Conservation (phyloP, 208 protist species). For the Acanthamoeba healyi region DNA sequence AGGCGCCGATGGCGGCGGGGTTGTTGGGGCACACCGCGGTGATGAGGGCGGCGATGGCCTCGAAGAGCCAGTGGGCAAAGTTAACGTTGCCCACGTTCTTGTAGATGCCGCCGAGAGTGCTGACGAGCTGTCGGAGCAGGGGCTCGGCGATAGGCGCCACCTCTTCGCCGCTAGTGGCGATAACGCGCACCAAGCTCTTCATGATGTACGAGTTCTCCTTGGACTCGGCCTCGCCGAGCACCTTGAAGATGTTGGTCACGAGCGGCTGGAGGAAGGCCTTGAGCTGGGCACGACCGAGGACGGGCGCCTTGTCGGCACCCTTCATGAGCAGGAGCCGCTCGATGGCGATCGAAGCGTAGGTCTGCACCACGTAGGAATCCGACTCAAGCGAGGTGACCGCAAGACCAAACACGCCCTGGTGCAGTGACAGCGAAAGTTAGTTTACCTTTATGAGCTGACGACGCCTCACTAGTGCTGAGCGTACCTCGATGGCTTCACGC, state of each 20-base stretch:
- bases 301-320: conserved; percentile 78
- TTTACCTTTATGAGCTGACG: too few relatives aligned
- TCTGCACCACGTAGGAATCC: conserved; percentile 92
- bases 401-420: conserved; percentile 86
- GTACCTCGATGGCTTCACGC: conserved; percentile 71
- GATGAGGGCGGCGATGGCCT: conserved; percentile 95
- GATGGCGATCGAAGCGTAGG: conserved; percentile 95
- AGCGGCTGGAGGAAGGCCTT: conserved; percentile 27
- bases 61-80: conserved; percentile 98
- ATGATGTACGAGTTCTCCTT: conserved; percentile 59
- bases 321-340: conserved; percentile 94
- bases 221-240: conserved; percentile 15
- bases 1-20: conserved; percentile 29
- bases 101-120: conserved; percentile 85
- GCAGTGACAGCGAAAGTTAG: background rate
- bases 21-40: conserved; percentile 78
- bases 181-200: conserved; percentile 89
- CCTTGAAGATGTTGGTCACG: conserved; percentile 59
- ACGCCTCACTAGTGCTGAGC: background rate
- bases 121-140: conserved; percentile 79
- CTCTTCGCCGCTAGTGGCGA: conserved; percentile 84
- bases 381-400: conserved; percentile 90
- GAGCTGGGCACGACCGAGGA: conserved; percentile 82
- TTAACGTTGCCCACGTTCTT: conserved; percentile 95
- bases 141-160: conserved; percentile 87